phyloP scores from a whole-genome alignment of 139 green algal genomes.

The Volvox africanus region DNA sequence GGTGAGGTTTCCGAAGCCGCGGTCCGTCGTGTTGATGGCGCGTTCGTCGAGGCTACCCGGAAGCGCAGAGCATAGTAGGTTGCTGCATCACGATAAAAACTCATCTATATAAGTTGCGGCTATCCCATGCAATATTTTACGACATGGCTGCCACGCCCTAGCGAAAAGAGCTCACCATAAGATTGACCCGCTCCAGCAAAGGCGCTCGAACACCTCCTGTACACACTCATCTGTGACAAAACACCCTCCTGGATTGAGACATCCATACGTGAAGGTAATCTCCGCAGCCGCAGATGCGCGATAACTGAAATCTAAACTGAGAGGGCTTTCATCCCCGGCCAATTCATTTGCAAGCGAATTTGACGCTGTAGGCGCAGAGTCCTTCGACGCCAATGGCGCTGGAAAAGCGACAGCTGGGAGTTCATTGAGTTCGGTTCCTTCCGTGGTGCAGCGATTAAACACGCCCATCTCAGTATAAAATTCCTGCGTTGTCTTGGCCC shows the following conservation, averaged over 20 bases:
- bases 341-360: background rate
- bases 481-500: background rate
- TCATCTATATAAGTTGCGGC: too few relatives aligned
- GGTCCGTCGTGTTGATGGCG: slow-evolving; percentile 16
- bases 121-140: background rate
- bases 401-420: background rate
- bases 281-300: background rate
- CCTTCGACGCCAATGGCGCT: background rate
- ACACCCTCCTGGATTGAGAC: background rate
- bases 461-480: background rate
- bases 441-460: background rate
- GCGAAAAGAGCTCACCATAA: background rate
- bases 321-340: background rate
- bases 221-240: background rate
- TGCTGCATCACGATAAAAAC: slow-evolving; percentile 13
- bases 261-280: background rate
- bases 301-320: background rate
- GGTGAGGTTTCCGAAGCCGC: background rate
- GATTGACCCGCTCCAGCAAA: background rate
- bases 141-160: background rate
- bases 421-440: background rate
- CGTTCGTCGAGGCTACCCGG: slow-evolving; percentile 43
- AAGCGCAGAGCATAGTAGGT: background rate
- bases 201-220: background rate
- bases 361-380: too few relatives aligned